Evolutionary conservation across 73 alveolate species (phyloP), one percentile per base, ranked within the genome.

Genomic region (Paramecium bursaria): DNA sequence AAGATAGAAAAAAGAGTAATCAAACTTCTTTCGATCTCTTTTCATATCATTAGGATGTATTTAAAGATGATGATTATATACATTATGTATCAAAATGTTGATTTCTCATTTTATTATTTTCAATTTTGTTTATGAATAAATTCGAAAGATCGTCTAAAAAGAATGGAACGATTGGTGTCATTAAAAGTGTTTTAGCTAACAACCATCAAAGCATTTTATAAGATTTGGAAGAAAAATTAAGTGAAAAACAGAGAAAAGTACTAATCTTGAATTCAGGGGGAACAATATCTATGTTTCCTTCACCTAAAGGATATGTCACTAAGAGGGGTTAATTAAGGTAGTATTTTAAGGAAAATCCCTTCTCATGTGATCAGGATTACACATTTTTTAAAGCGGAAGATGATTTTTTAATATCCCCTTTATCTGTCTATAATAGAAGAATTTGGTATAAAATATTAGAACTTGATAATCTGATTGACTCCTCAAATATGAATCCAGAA

Each of bases 401-500:
- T 10, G 95, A 55, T 25, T 61, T 61, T 13, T 61, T 90, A 6
- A 73, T 91, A 0, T 88, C 96, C 3, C 96, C 96, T 21, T 35
- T 48, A 14, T 74, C 90, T 46, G 85, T 80, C 14, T 92, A 87
- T 54, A 50, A 82, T 17, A 74, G 89, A 46, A 79, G 95, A 48
- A 79, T 92, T 19, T 55, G 67, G 50, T 92, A 57, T 87, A 74
- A 85, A 48, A 73, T 94, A 26, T 48, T 75, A 9, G 95, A 92
- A 50, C 57, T 86, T 23, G 95, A 82, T 17, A 88, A 89, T 2
- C 87, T 90, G 7, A 85, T 96, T n/a, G 99, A 96, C 74, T 95
- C 99, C 5, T 75, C 97, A 21, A 90, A 94, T 77, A 90, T 94
- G 87, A 85, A 73, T 42, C 86, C 94, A 23, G 73, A 85, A 4